Base-by-base conservation (phyloP, 2,329 filamentous ascomycete genomes). In the Fusarium pseudonygamai region DNA sequence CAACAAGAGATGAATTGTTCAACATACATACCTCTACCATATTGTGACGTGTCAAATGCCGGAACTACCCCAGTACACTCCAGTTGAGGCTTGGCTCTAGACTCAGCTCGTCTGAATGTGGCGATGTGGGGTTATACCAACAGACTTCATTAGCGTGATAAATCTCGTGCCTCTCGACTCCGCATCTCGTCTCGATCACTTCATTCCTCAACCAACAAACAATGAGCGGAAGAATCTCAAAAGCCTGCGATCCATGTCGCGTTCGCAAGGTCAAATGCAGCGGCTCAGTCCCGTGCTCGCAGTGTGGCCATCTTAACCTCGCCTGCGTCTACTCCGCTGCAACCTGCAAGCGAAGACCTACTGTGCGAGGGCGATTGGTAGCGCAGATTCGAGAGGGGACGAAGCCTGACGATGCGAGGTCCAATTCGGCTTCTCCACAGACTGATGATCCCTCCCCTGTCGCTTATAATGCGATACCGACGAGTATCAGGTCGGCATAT, bases 191-290 rank as follows among this genome's bases (percentile, higher is more conserved):
- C 57, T 39, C 22, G 37, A 46, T 34, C 30, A 26, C 36, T 26
- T 32, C 28, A 37, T 45, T 40, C 16, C 14, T 28, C 15, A 24
- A 56, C 22, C 22, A 32, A 40, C n/a, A 24, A 9, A 30, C 16
- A 40, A 73, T 73, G 71, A 58, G 20, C 40, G 39, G 28, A 34
- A 69, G 75, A 46, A 50, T 71, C 42, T 69, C 77, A 45, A 78
- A 77, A 49, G 82, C 82, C 61, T 83, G 82, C 72, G 81, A 83
- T 65, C 80, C 80, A 52, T 83, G 82, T 68, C 80, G 82, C 42
- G 73, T 83, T 58, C 80, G 82, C 57, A 83, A 83, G 69, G 82
- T 83, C 40, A 79, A 78, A 59, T 83, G 82, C 72, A 82, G 79
- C 52, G 80, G 72, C 12, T 47, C 49, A 8, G 52, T 72, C 46